Conservation (phyloP, 352 stramenopile species). For the Phytophthora citricola region DNA sequence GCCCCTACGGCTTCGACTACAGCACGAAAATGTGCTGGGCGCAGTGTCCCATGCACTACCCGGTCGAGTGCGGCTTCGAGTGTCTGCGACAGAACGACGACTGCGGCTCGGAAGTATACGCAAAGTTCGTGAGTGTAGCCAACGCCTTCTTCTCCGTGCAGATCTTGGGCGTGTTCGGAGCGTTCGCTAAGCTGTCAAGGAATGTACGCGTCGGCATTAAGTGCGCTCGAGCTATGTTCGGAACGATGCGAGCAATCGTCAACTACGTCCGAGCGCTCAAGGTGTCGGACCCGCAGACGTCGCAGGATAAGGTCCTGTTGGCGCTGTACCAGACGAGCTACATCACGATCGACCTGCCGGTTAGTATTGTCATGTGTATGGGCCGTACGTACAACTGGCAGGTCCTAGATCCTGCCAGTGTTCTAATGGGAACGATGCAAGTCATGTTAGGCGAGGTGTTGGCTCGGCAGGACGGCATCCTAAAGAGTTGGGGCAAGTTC, state of each 20-base stretch:
- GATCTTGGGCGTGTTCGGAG: conserved; percentile 39
- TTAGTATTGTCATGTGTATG: conserved; percentile 42
- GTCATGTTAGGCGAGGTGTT: conserved; percentile 32
- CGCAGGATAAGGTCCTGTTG: conserved; percentile 31
- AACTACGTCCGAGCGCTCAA: conserved; percentile 38
- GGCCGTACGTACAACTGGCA: conserved; percentile 29
- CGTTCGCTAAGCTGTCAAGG: conserved; percentile 19
- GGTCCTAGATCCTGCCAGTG: conserved; percentile 34
- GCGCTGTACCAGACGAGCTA: conserved; percentile 44
- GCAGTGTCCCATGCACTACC: conserved; percentile 55
- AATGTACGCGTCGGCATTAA: conserved; percentile 31
- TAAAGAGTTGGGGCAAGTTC: conserved; percentile 32
- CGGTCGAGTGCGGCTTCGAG: conserved; percentile 57
- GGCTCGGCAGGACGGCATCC: conserved; percentile 27
- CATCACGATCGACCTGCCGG: conserved; percentile 41
- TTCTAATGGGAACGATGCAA: conserved; percentile 30
- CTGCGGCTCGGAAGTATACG: conserved; percentile 36
- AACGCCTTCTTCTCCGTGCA: conserved; percentile 41
- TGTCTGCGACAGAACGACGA: conserved; percentile 51
- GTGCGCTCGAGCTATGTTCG: conserved; percentile 34
- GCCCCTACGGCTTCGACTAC: conserved; percentile 39
- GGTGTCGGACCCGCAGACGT: conserved; percentile 25
- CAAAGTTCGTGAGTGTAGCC: conserved; percentile 44
- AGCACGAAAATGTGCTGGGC: conserved; percentile 55
- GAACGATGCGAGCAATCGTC: conserved; percentile 38